Evolutionary conservation across 169 alveolate species (phyloP), one percentile per base, ranked within the genome.

Genomic region (Babesia bigemina): DNA sequence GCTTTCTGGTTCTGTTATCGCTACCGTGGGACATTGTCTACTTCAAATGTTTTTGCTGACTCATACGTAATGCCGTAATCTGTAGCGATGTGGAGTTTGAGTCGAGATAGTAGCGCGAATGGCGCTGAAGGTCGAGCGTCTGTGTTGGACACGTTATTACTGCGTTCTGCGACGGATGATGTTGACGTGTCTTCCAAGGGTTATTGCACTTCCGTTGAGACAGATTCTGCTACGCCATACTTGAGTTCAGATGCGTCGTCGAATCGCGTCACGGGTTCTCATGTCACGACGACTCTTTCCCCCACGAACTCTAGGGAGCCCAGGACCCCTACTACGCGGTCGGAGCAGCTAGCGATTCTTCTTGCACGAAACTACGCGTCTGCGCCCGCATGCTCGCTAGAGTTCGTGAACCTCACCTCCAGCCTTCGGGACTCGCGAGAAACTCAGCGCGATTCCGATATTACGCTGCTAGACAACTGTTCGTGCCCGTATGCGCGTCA

Each of bases 321-420:
- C 2, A 60, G 62, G 67, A 81, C 88, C n/a, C 88, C 88, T 0
- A 60, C 78, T 14, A 58, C 65, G 33, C 50, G 79, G 60, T 29
- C 81, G 61, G 85, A 81, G 57, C 84, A 72, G 63, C 79, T 81
- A n/a, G 70, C 77, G 22, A 52, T 81, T 2, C 62, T 81, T 39
- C 60, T 70, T 0, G 65, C 84, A 13, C 58, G 88, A 33, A 81
- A 81, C 24, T 49, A 81, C 48, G 66, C 56, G 44, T 52, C 88
- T 7, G 88, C 88, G 24, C 88, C 88, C 16, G 85, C 88, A 0
- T 81, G 88, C 50, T 62, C 76, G 29, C 59, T 81, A 26, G 75
- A 62, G 14, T 81, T 63, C 29, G 70, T 81, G 33, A 70, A 65
- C 42, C 6, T 57, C 21, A 48, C 88, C 2, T 72, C 88, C 22